Conservation (phyloP, 2,329 filamentous ascomycete genomes). For the Pseudopyrenochaeta lycopersici region DNA sequence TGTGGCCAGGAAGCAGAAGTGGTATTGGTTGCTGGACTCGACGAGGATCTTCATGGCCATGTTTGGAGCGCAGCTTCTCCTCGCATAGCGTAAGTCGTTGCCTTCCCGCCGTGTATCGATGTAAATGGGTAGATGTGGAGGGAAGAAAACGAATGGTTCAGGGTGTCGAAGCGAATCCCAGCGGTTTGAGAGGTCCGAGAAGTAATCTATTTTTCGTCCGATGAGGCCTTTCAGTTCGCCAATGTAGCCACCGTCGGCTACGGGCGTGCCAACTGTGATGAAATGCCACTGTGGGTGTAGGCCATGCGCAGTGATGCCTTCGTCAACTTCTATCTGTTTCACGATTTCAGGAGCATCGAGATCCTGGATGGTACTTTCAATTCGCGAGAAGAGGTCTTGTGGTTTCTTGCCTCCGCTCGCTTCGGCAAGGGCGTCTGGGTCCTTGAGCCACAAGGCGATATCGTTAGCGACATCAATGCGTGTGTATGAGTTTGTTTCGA, state of each 20-base stretch:
- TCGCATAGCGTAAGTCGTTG: constrained; percentile 85
- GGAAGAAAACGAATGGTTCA: constrained; percentile 69
- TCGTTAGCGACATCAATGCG: constrained; percentile 78
- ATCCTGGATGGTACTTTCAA: constrained; percentile 64
- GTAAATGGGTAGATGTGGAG: constrained; percentile 86
- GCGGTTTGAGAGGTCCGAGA: constrained; percentile 55
- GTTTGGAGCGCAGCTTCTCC: constrained; percentile 91
- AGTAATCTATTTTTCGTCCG: constrained; percentile 59
- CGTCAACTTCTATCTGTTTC: constrained; percentile 63
- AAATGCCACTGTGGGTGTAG: constrained; percentile 75
- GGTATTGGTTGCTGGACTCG: constrained; percentile 73
- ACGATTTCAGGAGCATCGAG: constrained; percentile 62
- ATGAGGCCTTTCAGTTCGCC: constrained; percentile 74
- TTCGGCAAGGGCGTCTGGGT: constrained; percentile 72
- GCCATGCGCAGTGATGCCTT: constrained; percentile 60
- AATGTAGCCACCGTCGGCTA: constrained; percentile 64
- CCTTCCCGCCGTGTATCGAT: constrained; percentile 92
- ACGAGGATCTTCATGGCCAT: constrained; percentile 87
- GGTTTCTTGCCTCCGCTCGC: constrained; percentile 70
- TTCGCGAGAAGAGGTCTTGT: constrained; percentile 75
- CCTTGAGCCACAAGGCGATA: constrained; percentile 80
- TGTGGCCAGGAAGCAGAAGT: constrained; percentile 92
- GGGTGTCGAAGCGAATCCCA: constrained; percentile 60
- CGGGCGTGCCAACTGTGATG: constrained; percentile 63
- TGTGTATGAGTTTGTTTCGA: constrained; percentile 79